Base-by-base conservation (phyloP, 139 green algal species). In the Chlorella sorokiniana region DNA sequence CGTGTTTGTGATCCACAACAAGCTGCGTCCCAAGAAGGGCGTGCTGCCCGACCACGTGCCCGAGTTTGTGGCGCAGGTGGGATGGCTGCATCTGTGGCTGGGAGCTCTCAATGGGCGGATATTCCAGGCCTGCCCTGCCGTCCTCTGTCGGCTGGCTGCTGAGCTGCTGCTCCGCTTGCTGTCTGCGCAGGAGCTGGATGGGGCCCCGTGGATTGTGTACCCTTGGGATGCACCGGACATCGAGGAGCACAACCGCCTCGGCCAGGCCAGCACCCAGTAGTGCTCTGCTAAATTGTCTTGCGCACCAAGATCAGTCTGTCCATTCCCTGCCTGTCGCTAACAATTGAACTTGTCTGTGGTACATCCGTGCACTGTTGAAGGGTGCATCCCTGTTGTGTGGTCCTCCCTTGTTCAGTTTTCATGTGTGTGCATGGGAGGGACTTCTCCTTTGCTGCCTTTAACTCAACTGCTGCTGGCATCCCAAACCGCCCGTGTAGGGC, bases 1-100 rank as follows among this genome's bases (percentile, higher is more conserved):
- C 61, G 63, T 71, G 41, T 81, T 73, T 81, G 61, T 81, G 2
- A 48, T 81, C 41, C 75, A 81, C 61, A 64, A 62, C 75, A 81
- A 81, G 75, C n/a, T 41, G 41, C 61, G 61, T 59, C 41, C n/a
- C 1, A 81, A 81, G 61, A 35, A 35, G 7, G 75, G 40, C 6
- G 4, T 14, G 40, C 59, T 81, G 75, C 75, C 75, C 5, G 61
- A 59, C 59, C 59, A 23, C 0, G 75, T 81, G 35, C 75, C 75
- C 4, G 29, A 81, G n/a, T 73, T 81, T 62, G 75, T 81, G 29
- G 75, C 61, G 41, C 75, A 81, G 54, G 73, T 80, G 56, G 37
- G 72, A 22, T 75, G 40, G 40, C 8, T 44, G n/a, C 40, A 2
- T 2, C 18, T 31, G n/a, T 48, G 7, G 31, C 1, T 20, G 1